Evolutionary conservation across 2,329 filamentous ascomycete species (phyloP).

Genomic region (Colletotrichum tanaceti): DNA sequence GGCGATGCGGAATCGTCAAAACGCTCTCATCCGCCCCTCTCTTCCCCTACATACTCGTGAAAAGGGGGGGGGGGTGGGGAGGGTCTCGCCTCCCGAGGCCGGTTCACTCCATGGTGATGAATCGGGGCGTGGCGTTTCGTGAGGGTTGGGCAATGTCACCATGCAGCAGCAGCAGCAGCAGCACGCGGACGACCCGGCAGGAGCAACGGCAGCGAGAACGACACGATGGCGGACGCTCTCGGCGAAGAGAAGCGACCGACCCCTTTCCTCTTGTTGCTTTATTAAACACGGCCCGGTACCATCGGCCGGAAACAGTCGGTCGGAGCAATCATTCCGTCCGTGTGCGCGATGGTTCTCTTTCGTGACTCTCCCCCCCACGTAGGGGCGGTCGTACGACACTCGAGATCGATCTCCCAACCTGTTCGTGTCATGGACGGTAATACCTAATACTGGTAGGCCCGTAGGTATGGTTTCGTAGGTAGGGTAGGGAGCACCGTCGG

Average conservation of each 20-base stretch:
- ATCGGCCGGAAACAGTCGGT: conserved; percentile 6
- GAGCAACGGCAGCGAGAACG: not conserved
- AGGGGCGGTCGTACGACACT: not conserved
- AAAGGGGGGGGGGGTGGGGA: too few relatives aligned
- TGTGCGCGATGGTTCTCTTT: not conserved
- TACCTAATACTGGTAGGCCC: not conserved
- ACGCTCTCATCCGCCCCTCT: too few relatives aligned
- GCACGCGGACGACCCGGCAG: too few relatives aligned
- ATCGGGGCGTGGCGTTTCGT: conserved; percentile 9
- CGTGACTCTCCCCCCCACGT: conserved; percentile 31
- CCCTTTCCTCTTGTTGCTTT: too few relatives aligned
- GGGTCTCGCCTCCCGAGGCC: conserved; percentile 38
- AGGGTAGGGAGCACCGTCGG: not conserved
- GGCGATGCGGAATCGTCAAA: not conserved
- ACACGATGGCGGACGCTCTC: not conserved
- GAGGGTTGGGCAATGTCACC: not conserved
- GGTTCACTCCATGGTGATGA: conserved; percentile 37
- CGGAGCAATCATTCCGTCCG: not conserved
- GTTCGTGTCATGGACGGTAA: conserved; percentile 28
- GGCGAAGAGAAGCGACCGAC: not conserved
- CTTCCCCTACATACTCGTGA: too few relatives aligned
- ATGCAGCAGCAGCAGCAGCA: not conserved
- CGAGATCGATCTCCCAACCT: conserved; percentile 31
- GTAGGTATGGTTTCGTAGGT: too few relatives aligned
- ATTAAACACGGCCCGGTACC: not conserved